These are phyloP conservation scores for Chaetoscypha palmicola DNA, from an alignment of 2,329 filamentous ascomycete genomes.

Conservation along the genomic window DNA sequence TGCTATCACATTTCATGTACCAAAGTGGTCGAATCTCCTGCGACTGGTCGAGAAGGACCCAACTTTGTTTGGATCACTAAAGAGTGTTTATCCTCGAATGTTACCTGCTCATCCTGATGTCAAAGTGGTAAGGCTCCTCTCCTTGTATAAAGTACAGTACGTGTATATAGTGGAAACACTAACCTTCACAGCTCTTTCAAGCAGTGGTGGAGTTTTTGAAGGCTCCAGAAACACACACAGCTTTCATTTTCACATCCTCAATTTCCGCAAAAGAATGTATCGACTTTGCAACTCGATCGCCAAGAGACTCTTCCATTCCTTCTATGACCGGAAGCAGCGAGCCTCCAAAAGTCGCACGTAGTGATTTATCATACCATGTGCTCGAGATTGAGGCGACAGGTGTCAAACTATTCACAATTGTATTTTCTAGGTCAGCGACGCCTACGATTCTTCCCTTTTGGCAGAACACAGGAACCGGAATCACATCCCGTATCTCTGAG, in stretches of 20 bases:
- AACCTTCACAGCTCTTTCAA: constrained; percentile 9
- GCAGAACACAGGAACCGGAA: constrained; percentile 40
- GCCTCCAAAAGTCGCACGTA: background rate
- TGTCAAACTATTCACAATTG: constrained; percentile 38
- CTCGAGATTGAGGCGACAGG: constrained; percentile 14
- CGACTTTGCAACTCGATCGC: constrained; percentile 11
- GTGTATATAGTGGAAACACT: background rate
- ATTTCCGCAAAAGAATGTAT: constrained; percentile 16
- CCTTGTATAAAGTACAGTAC: background rate
- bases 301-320: background rate
- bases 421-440: constrained; percentile 34
- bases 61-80: constrained; percentile 11
- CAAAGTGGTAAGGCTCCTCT: constrained; percentile 11
- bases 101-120: constrained; percentile 18
- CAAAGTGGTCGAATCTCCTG: constrained; percentile 16
- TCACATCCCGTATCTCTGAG: constrained; percentile 41
- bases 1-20: constrained; percentile 24
- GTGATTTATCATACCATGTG: constrained; percentile 15
- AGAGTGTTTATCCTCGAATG: constrained; percentile 23
- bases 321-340: background rate
- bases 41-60: constrained; percentile 15
- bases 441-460: constrained; percentile 38
- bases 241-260: constrained; percentile 15
- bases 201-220: constrained; percentile 9
- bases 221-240: constrained; percentile 8